Evolutionary conservation across 1,139 yeast genomes (phyloP).

Genomic region (Yamadazyma dushanensis): DNA sequence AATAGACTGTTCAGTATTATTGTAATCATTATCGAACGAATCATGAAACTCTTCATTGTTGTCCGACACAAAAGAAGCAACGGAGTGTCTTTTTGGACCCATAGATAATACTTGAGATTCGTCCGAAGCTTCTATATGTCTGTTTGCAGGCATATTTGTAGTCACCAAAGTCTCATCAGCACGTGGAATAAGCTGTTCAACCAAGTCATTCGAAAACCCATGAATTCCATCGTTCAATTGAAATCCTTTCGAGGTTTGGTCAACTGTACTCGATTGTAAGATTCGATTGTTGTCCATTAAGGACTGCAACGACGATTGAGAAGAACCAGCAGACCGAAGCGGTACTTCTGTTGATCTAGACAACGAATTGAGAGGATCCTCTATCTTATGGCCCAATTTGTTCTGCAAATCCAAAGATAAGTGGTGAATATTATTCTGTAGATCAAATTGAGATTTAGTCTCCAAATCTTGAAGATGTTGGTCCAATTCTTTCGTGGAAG

Average conservation of each 20-base stretch:
- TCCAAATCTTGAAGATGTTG: constrained; percentile 35
- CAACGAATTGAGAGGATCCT: constrained; percentile 38
- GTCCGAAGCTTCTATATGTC: constrained; percentile 9
- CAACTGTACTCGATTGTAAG: constrained; percentile 22
- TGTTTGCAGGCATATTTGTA: neutral
- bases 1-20: constrained; percentile 44
- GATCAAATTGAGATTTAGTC: constrained; percentile 26
- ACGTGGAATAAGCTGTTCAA: constrained; percentile 34
- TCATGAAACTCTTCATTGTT: constrained; percentile 29
- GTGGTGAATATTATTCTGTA: constrained; percentile 36
- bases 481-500: constrained; percentile 30
- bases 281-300: constrained; percentile 37
- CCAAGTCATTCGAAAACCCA: constrained; percentile 43
- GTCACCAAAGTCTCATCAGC: constrained; percentile 1
- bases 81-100: constrained; percentile 12
- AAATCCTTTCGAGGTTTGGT: constrained; percentile 25
- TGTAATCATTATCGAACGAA: constrained; percentile 40
- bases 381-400: constrained; percentile 21
- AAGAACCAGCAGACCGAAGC: constrained; percentile 40
- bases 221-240: constrained; percentile 46
- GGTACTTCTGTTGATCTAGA: constrained; percentile 28
- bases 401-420: constrained; percentile 36
- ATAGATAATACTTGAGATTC: constrained; percentile 16
- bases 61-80: constrained; percentile 15
- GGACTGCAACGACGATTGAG: constrained; percentile 47